Evolutionary conservation across 2,329 filamentous ascomycete genomes (phyloP).

Genomic region (Monilinia fructigena): DNA sequence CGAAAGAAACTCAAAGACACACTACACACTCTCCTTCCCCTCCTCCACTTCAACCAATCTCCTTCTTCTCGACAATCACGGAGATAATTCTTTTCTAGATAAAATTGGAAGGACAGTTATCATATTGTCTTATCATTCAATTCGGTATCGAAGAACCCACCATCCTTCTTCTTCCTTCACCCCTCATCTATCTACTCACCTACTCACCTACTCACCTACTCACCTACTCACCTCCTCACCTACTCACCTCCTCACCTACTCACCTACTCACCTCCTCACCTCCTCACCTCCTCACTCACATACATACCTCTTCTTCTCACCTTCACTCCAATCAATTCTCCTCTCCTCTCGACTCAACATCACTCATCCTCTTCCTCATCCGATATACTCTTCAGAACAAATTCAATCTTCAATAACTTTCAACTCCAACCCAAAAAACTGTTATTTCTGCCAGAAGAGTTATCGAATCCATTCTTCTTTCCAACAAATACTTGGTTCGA

Average conservation of each 20-base stretch:
- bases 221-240: background rate
- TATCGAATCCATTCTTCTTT: background rate
- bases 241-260: background rate
- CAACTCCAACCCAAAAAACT: background rate
- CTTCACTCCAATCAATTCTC: constrained; percentile 2
- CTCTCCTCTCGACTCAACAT: background rate
- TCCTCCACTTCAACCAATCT: background rate
- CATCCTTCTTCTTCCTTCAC: background rate
- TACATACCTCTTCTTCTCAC: background rate
- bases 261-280: too few species aligned
- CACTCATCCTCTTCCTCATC: background rate
- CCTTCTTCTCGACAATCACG: constrained; percentile 15
- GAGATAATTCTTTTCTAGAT: constrained; percentile 14
- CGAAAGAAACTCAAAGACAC: constrained; percentile 22
- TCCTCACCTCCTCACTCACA: too few species aligned
- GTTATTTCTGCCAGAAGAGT: constrained; percentile 4
- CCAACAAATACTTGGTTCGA: background rate
- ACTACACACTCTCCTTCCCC: background rate
- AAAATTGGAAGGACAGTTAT: constrained; percentile 1
- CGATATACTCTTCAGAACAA: constrained; percentile 13
- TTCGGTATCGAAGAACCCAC: constrained; percentile 9
- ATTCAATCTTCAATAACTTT: background rate
- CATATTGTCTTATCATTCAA: background rate
- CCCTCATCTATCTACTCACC: background rate
- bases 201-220: too few species aligned